Evolutionary conservation across 768 basidiomycete genomes (phyloP), one percentile per base, ranked within the genome.

Genomic region (Candolleomyces aberdarensis): DNA sequence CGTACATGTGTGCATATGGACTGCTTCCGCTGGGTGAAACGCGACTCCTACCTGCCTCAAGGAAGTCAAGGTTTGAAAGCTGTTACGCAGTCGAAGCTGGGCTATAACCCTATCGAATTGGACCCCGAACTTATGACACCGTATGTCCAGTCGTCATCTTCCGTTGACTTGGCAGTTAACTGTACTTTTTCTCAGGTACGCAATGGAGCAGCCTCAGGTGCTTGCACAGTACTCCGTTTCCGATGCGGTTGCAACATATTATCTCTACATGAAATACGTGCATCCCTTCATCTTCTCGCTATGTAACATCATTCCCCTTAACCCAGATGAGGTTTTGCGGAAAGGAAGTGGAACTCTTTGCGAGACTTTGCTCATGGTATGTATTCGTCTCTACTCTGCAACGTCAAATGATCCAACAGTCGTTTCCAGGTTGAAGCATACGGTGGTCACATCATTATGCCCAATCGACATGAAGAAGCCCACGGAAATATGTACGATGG

Each of bases 191-290:
- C 50, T 44, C 62, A 98, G 96, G 39, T 98, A 99, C 75, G 97
- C 97, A 0, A 80, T 93, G 72, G 97, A 98, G 69, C 94, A 96
- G 66, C 97, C 97, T 0, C 96, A 98, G 70, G 74, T 86, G 1
- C 85, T 99, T 17, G 96, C 97, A 0, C 93, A 96, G 69, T 99
- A 99, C 75, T 98, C 97, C 66, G 97, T 99, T 29, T 99, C 97
- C 72, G 97, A 99, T 82, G 97, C 97, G 0, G 97, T 98, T 10
- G 96, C 97, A n/a, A 99, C 97, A 1, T 98, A 99, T 73, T 98
- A 98, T 74, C 83, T 99, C 40, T 98, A 99, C 77, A 99, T 98
- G 97, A 99, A 98, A 95, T 99, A 99, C 68, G 96, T 99, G 10
- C 96, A 98, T 70, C 97, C 97, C 0, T 99, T 99, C 82, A 93